A percentile compares a stretch with the other conserved stretches of the same genome.
Conservation (phyloP, 345 rosid species). For the sweet orange (Citrus sinensis) region DNA sequence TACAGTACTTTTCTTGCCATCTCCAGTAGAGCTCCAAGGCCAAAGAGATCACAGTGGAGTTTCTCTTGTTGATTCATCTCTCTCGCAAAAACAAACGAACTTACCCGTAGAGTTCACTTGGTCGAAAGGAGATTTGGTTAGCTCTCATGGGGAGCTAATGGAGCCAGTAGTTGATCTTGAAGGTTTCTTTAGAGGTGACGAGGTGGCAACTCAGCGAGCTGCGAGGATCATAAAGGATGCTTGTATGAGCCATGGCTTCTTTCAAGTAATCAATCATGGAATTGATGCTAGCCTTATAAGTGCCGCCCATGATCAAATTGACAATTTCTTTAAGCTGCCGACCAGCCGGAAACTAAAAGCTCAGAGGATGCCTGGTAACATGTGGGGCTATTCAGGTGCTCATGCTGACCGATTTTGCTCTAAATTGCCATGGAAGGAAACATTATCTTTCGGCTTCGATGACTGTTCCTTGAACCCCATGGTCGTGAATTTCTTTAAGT, state of each 20-base stretch:
- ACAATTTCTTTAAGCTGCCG: constrained; percentile 36
- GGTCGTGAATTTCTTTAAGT: constrained; percentile 33
- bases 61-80: constrained; percentile 23
- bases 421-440: constrained; percentile 72
- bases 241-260: constrained; percentile 57
- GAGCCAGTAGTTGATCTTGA: constrained; percentile 48
- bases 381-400: constrained; percentile 44
- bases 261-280: constrained; percentile 65
- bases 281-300: constrained; percentile 35
- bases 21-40: constrained; percentile 7
- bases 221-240: constrained; percentile 33
- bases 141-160: constrained; percentile 32
- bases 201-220: constrained; percentile 25
- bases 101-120: constrained; percentile 40
- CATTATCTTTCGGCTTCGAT: constrained; percentile 35
- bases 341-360: constrained; percentile 26
- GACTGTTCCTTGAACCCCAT: constrained; percentile 4
- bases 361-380: constrained; percentile 20
- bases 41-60: neutral
- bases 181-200: constrained; percentile 42
- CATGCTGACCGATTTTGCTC: constrained; percentile 46
- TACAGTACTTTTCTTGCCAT: constrained; percentile 4
- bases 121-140: constrained; percentile 34
- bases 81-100: constrained; percentile 15
- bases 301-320: constrained; percentile 26